phyloP scores from a whole-genome alignment of 805 yeast genomes.

The Candida qinlingensis region DNA sequence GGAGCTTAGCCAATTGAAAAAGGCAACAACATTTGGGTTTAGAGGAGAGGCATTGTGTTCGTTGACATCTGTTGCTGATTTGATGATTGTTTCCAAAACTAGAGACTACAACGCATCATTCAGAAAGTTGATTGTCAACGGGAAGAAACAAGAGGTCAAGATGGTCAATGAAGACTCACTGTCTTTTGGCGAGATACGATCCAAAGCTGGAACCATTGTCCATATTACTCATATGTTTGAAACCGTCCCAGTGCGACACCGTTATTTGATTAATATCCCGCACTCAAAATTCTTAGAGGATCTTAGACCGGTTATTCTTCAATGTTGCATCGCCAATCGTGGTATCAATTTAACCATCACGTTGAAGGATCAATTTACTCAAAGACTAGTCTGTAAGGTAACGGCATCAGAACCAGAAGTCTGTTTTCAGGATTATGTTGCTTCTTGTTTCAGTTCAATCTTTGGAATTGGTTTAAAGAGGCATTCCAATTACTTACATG shows the following conservation, averaged over 20 bases:
- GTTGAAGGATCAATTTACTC: neutral
- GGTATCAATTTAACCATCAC: slow-evolving; percentile 13
- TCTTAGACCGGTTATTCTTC: slow-evolving; percentile 28
- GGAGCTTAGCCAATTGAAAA: slow-evolving; percentile 32
- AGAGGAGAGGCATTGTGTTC: slow-evolving; percentile 68
- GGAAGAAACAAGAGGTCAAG: slow-evolving; percentile 5
- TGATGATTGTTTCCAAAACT: slow-evolving; percentile 44
- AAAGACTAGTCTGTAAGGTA: slow-evolving; percentile 8
- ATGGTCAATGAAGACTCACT: slow-evolving; percentile 5
- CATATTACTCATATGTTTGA: slow-evolving; percentile 35
- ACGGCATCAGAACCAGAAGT: neutral
- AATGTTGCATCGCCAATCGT: slow-evolving; percentile 25
- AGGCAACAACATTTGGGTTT: slow-evolving; percentile 51
- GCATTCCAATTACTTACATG: slow-evolving; percentile 25
- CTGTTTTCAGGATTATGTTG: slow-evolving; percentile 11
- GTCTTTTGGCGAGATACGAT: neutral
- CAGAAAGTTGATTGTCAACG: slow-evolving; percentile 2
- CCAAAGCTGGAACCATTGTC: slow-evolving; percentile 36
- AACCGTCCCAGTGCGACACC: slow-evolving; percentile 39
- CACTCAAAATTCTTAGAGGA: slow-evolving; percentile 23
- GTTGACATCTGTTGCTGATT: slow-evolving; percentile 40
- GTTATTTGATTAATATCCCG: slow-evolving; percentile 20
- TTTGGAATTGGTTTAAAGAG: slow-evolving; percentile 27
- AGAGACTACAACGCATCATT: slow-evolving; percentile 27
- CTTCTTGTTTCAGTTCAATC: slow-evolving; percentile 21